These are phyloP conservation scores for Kwoniella sp. DNA, from an alignment of 768 basidiomycete species.

Conservation along the genomic window DNA sequence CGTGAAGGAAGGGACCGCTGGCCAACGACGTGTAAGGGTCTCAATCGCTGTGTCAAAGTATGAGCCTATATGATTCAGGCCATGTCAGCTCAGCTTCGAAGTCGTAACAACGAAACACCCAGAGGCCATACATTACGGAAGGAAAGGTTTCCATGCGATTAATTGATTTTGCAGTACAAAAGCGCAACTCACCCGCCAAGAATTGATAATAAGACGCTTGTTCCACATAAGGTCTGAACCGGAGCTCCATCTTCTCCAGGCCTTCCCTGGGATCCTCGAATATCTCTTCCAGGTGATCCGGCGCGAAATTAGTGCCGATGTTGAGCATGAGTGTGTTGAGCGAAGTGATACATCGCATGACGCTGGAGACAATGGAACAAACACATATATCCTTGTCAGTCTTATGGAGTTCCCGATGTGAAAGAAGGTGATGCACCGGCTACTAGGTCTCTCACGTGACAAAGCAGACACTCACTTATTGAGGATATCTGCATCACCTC, in stretches of 20 bases:
- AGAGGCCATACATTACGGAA: no score
- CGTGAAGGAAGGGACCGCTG: constrained; percentile 53
- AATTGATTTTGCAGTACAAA: no score
- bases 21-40: constrained; percentile 67
- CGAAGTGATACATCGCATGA: constrained; percentile 65
- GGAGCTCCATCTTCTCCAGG: constrained; percentile 65
- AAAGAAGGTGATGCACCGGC: no score
- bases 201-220: constrained; percentile 80
- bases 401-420: background rate
- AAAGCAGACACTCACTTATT: constrained; percentile 59
- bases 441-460: no score
- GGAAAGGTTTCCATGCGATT: no score
- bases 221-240: constrained; percentile 80
- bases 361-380: constrained; percentile 24
- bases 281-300: constrained; percentile 78
- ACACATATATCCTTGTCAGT: background rate
- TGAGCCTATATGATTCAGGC: no score
- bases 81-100: background rate
- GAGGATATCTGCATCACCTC: constrained; percentile 72
- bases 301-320: constrained; percentile 77
- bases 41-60: constrained; percentile 78
- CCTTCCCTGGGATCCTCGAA: constrained; percentile 61
- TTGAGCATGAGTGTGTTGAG: constrained; percentile 62
- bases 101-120: no score
- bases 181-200: constrained; percentile 63